Percentiles rank a stretch among this genome's conserved stretches.
phyloP scores from a whole-genome alignment of 2,329 filamentous ascomycete species.

The Pyricularia sp. region DNA sequence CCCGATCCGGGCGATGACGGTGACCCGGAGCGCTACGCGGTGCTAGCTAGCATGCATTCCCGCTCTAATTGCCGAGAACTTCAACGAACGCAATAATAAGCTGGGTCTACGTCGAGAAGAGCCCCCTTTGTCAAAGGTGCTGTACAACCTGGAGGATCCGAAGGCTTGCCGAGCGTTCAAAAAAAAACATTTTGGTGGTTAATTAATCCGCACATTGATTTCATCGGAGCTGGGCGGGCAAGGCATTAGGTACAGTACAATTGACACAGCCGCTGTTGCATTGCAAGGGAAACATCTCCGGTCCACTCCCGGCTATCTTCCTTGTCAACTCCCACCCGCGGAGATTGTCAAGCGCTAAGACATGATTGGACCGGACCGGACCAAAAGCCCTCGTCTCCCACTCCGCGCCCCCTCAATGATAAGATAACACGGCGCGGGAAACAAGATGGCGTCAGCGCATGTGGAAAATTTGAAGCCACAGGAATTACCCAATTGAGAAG shows the following conservation, averaged over 20 bases:
- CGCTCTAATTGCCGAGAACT: slow-evolving; percentile 1
- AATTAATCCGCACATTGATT: slow-evolving; percentile 10
- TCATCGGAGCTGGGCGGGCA: not conserved
- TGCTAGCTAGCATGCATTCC: slow-evolving; percentile 10
- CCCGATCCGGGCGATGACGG: slow-evolving; percentile 8
- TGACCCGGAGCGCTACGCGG: slow-evolving; percentile 9
- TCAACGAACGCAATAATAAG: no score
- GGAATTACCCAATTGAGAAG: not conserved
- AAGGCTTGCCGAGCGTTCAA: slow-evolving; percentile 5
- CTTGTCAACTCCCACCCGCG: not conserved
- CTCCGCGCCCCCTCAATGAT: not conserved
- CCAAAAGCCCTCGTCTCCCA: not conserved
- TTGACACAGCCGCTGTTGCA: no score
- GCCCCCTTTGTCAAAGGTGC: not conserved
- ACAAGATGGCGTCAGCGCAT: not conserved
- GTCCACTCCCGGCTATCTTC: not conserved
- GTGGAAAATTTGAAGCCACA: not conserved
- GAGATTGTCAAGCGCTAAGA: not conserved
- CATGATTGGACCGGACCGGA: not conserved
- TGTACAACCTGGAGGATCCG: slow-evolving; percentile 4
- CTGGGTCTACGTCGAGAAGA: no score
- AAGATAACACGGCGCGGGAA: not conserved
- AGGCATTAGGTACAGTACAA: no score
- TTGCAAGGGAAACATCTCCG: not conserved
- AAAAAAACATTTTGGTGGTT: slow-evolving; percentile 7